These are phyloP conservation scores for Xylariales sp. DNA, from an alignment of 2,329 filamentous ascomycete genomes.

Conservation along the genomic window DNA sequence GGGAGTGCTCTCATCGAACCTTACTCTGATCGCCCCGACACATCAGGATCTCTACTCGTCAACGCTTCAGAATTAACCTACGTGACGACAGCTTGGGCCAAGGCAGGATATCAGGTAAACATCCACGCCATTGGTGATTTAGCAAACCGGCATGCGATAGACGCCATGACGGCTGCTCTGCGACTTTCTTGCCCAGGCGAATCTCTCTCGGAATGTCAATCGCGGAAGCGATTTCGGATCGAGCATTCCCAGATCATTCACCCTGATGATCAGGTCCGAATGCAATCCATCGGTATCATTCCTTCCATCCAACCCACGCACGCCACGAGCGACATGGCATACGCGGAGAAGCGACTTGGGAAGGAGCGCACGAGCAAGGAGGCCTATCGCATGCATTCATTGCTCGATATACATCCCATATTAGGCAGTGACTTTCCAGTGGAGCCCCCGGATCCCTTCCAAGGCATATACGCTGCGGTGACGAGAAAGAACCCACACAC, in stretches of 20 bases:
- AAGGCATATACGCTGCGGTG: conserved; percentile 65
- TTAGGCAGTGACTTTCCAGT: conserved; percentile 70
- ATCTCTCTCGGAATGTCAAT: conserved; percentile 45
- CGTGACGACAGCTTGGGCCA: conserved; percentile 54
- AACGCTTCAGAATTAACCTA: conserved; percentile 54
- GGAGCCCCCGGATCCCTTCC: conserved; percentile 62
- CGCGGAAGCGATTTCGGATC: conserved; percentile 57
- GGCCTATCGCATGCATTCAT: conserved; percentile 63
- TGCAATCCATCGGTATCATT: conserved; percentile 55
- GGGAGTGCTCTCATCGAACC: conserved; percentile 68
- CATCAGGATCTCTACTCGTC: conserved; percentile 60
- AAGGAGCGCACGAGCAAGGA: conserved; percentile 45
- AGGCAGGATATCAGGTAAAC: conserved; percentile 61
- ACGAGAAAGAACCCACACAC: conserved; percentile 56
- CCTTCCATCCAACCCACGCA: conserved; percentile 69
- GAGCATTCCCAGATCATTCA: conserved; percentile 70
- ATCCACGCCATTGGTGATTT: conserved; percentile 70
- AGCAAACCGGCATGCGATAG: conserved; percentile 60
- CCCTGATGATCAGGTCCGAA: conserved; percentile 56
- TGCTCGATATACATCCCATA: conserved; percentile 49
- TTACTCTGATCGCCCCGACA: conserved; percentile 59
- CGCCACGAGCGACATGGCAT: conserved; percentile 67
- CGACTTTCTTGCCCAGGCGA: conserved; percentile 43
- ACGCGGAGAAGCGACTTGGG: conserved; percentile 58
- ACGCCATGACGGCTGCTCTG: conserved; percentile 57